phyloP scores from a whole-genome alignment of 139 green algal genomes.

The Chlamydomonas sphaeroides region DNA sequence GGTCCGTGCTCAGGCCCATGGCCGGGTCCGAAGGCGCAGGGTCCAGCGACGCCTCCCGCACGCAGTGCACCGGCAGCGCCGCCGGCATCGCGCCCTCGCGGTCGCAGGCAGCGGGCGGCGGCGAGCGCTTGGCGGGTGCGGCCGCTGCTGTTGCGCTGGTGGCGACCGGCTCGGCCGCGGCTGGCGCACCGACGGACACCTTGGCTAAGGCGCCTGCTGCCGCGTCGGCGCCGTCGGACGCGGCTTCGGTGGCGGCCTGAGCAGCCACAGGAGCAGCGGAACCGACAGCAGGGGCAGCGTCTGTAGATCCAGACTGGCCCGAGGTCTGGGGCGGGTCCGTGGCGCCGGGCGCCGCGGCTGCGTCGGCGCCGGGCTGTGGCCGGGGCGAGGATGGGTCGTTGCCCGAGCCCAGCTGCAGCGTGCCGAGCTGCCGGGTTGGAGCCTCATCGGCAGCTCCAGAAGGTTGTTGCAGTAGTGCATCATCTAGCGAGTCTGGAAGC shows the following conservation, averaged over 20 bases:
- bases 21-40: slow-evolving; percentile 14
- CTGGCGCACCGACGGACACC: too few species aligned
- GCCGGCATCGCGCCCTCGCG: too few species aligned
- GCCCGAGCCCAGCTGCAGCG: slow-evolving; percentile 16
- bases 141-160: too few species aligned
- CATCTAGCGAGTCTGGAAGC: slow-evolving; percentile 22
- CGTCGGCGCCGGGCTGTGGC: too few species aligned
- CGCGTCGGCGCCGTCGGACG: too few species aligned
- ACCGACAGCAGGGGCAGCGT: neutral
- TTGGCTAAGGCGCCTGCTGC: too few species aligned
- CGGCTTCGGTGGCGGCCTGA: neutral
- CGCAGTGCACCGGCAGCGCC: neutral
- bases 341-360: too few species aligned
- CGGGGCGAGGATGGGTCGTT: slow-evolving; percentile 2
- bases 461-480: slow-evolving; percentile 11
- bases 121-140: too few species aligned
- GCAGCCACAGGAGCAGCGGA: neutral
- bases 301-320: neutral
- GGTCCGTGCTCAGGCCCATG: slow-evolving; percentile 8
- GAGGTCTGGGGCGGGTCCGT: too few species aligned
- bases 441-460: slow-evolving; percentile 1
- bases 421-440: slow-evolving; percentile 6
- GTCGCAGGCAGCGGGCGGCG: too few species aligned
- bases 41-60: slow-evolving; percentile 18
- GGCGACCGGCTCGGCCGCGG: too few species aligned